Evolutionary conservation across 305 asterid genomes (phyloP).

Genomic region (Solanum chacoense): DNA sequence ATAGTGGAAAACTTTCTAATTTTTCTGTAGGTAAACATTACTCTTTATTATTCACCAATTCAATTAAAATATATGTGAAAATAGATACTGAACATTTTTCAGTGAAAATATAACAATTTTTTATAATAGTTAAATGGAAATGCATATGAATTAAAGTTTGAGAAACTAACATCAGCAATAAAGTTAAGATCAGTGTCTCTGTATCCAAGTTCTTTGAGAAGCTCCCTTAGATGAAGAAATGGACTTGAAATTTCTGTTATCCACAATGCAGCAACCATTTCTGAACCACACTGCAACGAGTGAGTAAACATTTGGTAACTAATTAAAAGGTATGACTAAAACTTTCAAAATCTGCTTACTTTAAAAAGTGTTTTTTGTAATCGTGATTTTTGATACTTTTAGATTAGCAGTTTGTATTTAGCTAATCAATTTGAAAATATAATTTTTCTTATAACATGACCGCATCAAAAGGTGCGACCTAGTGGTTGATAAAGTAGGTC

Average conservation of each 20-base stretch:
- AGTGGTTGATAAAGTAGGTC: accelerated
- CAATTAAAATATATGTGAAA: neutral
- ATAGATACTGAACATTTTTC: neutral
- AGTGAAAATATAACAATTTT: neutral
- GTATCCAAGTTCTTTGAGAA: slow-evolving; percentile 74
- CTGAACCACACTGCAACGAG: slow-evolving; percentile 63
- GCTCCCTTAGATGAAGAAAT: slow-evolving; percentile 65
- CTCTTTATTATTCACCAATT: accelerated
- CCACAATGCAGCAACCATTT: slow-evolving; percentile 70
- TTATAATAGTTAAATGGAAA: neutral
- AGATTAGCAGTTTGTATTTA: neutral
- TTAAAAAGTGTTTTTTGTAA: too few relatives aligned
- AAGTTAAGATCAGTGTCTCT: slow-evolving; percentile 59
- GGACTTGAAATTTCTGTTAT: slow-evolving; percentile 86
- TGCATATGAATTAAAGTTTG: neutral
- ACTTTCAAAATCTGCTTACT: neutral
- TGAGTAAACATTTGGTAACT: neutral
- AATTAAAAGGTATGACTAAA: neutral
- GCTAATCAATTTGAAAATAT: neutral
- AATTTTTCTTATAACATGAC: accelerated
- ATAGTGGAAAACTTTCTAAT: neutral
- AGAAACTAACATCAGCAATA: slow-evolving; percentile 61
- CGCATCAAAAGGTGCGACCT: neutral
- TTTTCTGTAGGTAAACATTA: accelerated
- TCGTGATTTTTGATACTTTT: too few relatives aligned